phyloP scores from a whole-genome alignment of 164 flowering plant genomes.

The Piper betle region DNA sequence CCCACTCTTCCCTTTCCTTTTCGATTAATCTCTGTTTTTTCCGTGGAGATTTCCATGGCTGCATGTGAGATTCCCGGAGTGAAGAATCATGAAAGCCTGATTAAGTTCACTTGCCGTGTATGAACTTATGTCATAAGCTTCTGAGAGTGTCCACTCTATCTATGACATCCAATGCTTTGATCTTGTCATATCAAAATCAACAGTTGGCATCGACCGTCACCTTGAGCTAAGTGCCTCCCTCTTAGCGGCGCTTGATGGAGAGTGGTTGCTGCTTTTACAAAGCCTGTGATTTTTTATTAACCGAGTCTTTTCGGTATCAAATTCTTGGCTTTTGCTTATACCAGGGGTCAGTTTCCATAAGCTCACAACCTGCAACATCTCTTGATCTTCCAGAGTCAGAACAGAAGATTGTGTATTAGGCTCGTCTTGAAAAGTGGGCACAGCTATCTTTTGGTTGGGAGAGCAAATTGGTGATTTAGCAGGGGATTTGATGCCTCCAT shows the following conservation, averaged over 20 bases:
- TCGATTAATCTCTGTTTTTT: too few species aligned
- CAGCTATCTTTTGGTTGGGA: conserved; percentile 24
- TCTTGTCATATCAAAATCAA: conserved; percentile 66
- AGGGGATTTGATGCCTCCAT: conserved; percentile 58
- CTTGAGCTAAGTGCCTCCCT: conserved; percentile 36
- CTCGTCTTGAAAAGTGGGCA: conserved; percentile 19
- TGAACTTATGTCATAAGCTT: conserved; percentile 6
- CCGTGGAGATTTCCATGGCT: too few species aligned
- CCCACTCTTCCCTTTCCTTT: too few species aligned
- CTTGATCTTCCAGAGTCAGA: conserved; percentile 63
- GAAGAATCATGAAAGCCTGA: background rate
- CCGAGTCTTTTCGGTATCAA: conserved; percentile 41
- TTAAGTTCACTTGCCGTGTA: background rate
- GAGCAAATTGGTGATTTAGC: conserved; percentile 68
- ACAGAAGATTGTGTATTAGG: conserved; percentile 26
- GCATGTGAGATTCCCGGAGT: background rate
- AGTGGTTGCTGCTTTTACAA: conserved; percentile 76
- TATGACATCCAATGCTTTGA: conserved; percentile 82
- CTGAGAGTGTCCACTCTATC: conserved; percentile 72
- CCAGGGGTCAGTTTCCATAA: conserved; percentile 77
- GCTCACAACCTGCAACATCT: conserved; percentile 68
- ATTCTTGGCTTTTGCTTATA: conserved; percentile 90
- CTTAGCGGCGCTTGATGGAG: conserved; percentile 38
- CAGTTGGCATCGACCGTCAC: conserved; percentile 44
- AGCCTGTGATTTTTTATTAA: conserved; percentile 41